Base-by-base conservation (phyloP, 2,329 filamentous ascomycete genomes). In the Orbilia oligospora region DNA sequence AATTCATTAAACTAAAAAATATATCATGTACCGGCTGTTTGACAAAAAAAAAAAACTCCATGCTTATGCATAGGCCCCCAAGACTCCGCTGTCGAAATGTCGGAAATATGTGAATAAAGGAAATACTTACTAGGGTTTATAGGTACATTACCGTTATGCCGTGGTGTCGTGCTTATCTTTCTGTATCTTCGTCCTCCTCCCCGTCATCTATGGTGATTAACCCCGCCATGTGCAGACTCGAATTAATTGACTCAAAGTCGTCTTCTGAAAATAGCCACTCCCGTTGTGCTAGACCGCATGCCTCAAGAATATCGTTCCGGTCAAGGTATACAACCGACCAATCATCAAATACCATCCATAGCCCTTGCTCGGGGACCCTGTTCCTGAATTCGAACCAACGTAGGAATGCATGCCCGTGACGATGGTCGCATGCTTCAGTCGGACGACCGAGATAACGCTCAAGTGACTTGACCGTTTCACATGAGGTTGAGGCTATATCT, bases 331-430 rank as follows among this genome's bases (percentile, higher is more conserved):
- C 70, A 2, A 80, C 80, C 9, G 76, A 73, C 38, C 77, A 51
- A 33, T 81, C 81, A 41, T 82, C 81, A 48, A 80, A 81, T 16
- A 81, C 68, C 61, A 82, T 66, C 81, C 81, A 82, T 16, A 82
- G 70, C 3, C 80, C 81, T 38, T 81, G 80, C 46, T 81, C 80
- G 1, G 81, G 81, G 4, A 82, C 44, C 12, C 81, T 69, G 3
- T 81, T 71, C 22, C 81, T 80, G 69, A 79, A 81, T 27, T 81
- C 75, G 36, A 81, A 81, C 81, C 81, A 82, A 27, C 71, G 75
- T 38, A 73, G 46, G 44, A 75, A 75, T 30, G n/a, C 44, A 27
- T 75, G 71, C 2, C 71, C 71, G 18, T 75, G 71, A 5, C 63
- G 55, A 22, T 55, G 41, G 10, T 64, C 44, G 16, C 71, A 75